Percentiles rank a stretch among this genome's conserved stretches.
phyloP scores from a whole-genome alignment of 352 stramenopile genomes.

The Pythium aristosporum region DNA sequence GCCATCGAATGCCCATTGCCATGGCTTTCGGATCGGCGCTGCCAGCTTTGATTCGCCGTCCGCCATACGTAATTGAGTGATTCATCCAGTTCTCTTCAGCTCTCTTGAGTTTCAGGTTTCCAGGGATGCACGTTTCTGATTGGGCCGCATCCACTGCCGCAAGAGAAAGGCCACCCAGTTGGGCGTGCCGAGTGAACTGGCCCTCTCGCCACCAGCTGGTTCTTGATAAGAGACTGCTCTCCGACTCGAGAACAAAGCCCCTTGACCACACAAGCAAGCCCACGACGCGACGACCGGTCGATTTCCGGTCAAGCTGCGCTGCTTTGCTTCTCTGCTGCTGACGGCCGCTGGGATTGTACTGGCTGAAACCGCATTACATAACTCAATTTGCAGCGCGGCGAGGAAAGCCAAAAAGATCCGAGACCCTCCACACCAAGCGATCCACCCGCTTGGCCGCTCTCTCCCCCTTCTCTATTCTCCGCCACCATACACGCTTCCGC shows the following conservation, averaged over 20 bases:
- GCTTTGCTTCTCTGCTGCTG: too few relatives aligned
- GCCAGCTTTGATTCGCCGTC: too few relatives aligned
- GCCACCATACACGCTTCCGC: slow-evolving; percentile 20
- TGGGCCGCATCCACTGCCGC: neutral
- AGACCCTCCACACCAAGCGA: slow-evolving; percentile 13
- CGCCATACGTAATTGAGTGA: neutral
- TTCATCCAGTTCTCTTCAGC: neutral
- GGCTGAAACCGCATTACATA: slow-evolving; percentile 60
- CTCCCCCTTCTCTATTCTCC: neutral
- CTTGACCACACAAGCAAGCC: slow-evolving; percentile 16
- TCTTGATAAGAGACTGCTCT: slow-evolving; percentile 11
- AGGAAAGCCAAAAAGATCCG: slow-evolving; percentile 7
- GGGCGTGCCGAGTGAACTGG: slow-evolving; percentile 5
- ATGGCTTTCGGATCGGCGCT: too few relatives aligned
- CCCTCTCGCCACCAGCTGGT: slow-evolving; percentile 23
- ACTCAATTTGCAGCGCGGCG: slow-evolving; percentile 45
- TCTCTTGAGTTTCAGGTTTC: neutral
- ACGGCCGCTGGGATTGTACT: neutral
- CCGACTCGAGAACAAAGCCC: slow-evolving; percentile 22
- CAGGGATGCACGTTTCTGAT: neutral
- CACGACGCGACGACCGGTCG: slow-evolving; percentile 18
- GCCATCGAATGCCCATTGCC: too few relatives aligned
- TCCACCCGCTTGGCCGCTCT: slow-evolving; percentile 2
- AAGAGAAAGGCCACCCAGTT: slow-evolving; percentile 6
- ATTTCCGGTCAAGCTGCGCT: too few relatives aligned